phyloP scores from a whole-genome alignment of 129 eudicot genomes.

The Ambrosia artemisiifolia region DNA sequence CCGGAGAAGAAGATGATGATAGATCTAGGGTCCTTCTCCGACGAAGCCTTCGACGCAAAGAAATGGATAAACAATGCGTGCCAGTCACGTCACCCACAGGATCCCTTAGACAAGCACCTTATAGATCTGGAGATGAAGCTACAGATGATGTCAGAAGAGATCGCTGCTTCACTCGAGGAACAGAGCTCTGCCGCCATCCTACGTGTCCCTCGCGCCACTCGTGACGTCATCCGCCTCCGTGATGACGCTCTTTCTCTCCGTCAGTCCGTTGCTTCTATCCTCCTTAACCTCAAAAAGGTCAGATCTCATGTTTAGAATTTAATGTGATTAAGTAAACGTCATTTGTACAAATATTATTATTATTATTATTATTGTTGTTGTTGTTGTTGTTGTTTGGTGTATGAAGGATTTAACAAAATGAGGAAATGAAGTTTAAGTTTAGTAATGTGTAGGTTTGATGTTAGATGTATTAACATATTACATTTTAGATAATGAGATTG shows the following conservation, averaged over 20 bases:
- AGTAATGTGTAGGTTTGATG: no score
- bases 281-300: constrained; percentile 75
- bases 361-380: no score
- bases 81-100: constrained; percentile 85
- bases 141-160: constrained; percentile 91
- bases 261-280: constrained; percentile 69
- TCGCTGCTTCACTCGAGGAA: constrained; percentile 93
- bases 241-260: constrained; percentile 95
- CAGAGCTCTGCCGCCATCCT: constrained; percentile 96
- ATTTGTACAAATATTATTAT: no score
- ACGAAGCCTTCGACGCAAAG: constrained; percentile 88
- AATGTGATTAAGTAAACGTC: no score
- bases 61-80: constrained; percentile 90
- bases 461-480: no score
- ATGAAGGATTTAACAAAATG: no score
- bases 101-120: constrained; percentile 74
- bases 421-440: no score
- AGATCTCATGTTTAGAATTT: no score
- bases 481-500: no score
- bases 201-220: constrained; percentile 98
- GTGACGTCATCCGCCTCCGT: constrained; percentile 85
- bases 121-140: constrained; percentile 98
- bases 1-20: constrained; percentile 64
- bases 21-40: constrained; percentile 84
- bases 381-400: no score